Conservation (phyloP, 345 rosid species). For the Xanthoceras sorbifolium region DNA sequence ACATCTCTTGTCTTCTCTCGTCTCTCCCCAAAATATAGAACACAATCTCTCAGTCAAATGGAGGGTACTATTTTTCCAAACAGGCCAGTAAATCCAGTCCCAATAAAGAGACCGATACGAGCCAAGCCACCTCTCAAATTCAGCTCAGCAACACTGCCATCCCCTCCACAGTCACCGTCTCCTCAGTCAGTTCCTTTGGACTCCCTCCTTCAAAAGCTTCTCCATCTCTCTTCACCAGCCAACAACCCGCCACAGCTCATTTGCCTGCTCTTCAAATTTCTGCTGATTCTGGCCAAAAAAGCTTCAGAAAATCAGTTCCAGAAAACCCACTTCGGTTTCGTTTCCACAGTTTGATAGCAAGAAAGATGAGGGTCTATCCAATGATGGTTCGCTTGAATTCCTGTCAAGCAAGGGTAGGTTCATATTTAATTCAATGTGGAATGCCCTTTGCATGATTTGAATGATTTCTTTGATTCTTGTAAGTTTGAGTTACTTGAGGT, state of each 20-base stretch:
- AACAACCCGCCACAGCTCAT: conserved; percentile 29
- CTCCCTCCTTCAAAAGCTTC: conserved; percentile 77
- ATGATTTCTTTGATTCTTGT: conserved; percentile 51
- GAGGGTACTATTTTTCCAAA: conserved; percentile 68
- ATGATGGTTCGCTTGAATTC: conserved; percentile 43
- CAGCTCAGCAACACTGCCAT: conserved; percentile 65
- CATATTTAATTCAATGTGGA: conserved; percentile 46
- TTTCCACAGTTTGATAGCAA: conserved; percentile 29
- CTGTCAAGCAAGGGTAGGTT: conserved; percentile 53
- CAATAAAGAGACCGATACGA: conserved; percentile 36
- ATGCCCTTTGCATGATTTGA: conserved; percentile 51
- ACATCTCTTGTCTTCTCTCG: not conserved
- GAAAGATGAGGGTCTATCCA: conserved; percentile 25
- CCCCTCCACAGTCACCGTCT: conserved; percentile 49
- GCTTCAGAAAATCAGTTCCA: conserved; percentile 22
- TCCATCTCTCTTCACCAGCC: conserved; percentile 60
- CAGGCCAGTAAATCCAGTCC: conserved; percentile 57
- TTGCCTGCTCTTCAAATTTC: conserved; percentile 49
- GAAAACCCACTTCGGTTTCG: conserved; percentile 36
- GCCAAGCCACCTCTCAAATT: conserved; percentile 51
- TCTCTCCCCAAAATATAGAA: not conserved
- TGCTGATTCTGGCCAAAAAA: conserved; percentile 29
- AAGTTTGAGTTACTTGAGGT: conserved; percentile 53
- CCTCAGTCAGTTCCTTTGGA: conserved; percentile 62
- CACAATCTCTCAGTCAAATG: conserved; percentile 36